Conservation (phyloP, 2,329 filamentous ascomycete genomes). For the Coleophoma cylindrospora region DNA sequence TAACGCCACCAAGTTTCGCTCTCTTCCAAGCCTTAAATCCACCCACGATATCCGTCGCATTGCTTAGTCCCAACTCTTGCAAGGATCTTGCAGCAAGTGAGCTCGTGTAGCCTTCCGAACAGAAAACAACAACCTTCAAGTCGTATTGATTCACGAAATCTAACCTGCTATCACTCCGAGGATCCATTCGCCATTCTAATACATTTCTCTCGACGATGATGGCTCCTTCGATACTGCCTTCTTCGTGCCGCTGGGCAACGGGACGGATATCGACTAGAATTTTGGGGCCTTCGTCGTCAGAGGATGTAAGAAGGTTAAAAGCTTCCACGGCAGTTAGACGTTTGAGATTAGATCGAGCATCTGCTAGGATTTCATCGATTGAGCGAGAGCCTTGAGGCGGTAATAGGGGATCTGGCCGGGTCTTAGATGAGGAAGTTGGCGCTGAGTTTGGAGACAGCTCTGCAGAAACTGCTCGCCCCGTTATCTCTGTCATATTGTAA, state of each 20-base stretch:
- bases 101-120: conserved; percentile 6
- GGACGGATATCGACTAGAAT: neutral
- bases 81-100: conserved; percentile 3
- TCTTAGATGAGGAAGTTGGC: too few species aligned
- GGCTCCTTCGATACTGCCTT: conserved; percentile 3
- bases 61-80: conserved; percentile 2
- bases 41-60: neutral
- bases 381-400: neutral
- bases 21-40: neutral
- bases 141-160: conserved; percentile 1
- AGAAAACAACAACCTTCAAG: conserved; percentile 3
- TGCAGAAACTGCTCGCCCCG: too few species aligned
- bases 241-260: neutral
- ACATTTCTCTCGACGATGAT: conserved; percentile 5
- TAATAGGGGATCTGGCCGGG: neutral
- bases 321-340: neutral
- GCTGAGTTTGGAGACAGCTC: too few species aligned
- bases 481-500: too few species aligned
- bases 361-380: neutral
- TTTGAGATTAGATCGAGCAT: neutral
- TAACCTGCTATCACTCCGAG: conserved; percentile 1
- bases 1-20: neutral
- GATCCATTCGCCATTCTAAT: conserved; percentile 6
- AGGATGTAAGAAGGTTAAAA: neutral
- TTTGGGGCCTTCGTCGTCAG: neutral